A percentile compares a stretch with the other conserved stretches of the same genome.
Evolutionary conservation across 1,284 basidiomycete species (phyloP).

Genomic region (Rhodotorula sp.): DNA sequence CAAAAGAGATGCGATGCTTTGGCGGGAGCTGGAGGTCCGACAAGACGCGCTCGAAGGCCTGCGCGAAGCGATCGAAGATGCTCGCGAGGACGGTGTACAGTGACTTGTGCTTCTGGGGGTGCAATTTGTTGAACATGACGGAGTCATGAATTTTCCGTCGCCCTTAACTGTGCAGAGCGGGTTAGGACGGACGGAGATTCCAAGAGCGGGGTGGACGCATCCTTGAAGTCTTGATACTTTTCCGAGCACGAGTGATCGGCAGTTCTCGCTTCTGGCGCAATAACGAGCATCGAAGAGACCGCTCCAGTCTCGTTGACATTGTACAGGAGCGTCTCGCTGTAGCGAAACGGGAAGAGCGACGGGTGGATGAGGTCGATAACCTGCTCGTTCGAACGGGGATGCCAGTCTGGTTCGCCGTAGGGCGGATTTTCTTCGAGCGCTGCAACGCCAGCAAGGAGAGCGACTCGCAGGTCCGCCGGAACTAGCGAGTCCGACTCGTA

Average conservation of each 20-base stretch:
- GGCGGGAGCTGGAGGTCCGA: conserved; percentile 51
- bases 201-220: background rate
- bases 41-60: conserved; percentile 58
- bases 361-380: conserved; percentile 56
- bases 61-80: conserved; percentile 52
- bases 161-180: conserved; percentile 45
- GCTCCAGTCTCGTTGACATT: background rate
- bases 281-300: background rate
- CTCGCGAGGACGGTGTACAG: conserved; percentile 51
- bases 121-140: conserved; percentile 58
- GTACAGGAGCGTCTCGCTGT: conserved; percentile 49
- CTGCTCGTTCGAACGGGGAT: conserved; percentile 53
- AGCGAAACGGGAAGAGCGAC: conserved; percentile 53
- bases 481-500: conserved; percentile 30
- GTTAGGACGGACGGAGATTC: background rate
- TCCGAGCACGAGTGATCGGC: conserved; percentile 7
- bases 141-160: conserved; percentile 42
- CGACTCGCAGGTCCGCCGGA: background rate
- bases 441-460: conserved; percentile 33
- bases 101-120: conserved; percentile 48
- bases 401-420: conserved; percentile 53
- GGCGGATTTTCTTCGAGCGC: conserved; percentile 50
- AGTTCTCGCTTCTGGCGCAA: background rate
- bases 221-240: conserved; percentile 46
- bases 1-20: background rate